These are phyloP conservation scores for Lactarius akahatsu DNA, from an alignment of 768 basidiomycete genomes.

Conservation along the genomic window DNA sequence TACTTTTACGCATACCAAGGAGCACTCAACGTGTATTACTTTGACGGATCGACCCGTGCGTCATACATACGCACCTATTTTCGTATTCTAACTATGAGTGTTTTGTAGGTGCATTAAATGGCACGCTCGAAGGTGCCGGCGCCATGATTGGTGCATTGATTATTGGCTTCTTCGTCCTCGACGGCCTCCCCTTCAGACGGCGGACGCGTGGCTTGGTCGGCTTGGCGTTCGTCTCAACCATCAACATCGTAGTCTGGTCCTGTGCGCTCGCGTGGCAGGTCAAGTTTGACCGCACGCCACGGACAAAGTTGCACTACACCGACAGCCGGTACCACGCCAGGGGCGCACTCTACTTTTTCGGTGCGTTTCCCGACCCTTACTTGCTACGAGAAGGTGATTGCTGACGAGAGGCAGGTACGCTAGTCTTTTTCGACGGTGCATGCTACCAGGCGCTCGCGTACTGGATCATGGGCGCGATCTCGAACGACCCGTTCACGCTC, in stretches of 20 bases:
- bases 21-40: conserved; percentile 41
- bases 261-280: conserved; percentile 43
- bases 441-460: conserved; percentile 41
- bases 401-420: neutral
- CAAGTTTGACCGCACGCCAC: conserved; percentile 36
- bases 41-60: conserved; percentile 44
- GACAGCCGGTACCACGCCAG: conserved; percentile 38
- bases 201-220: conserved; percentile 43
- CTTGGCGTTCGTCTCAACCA: conserved; percentile 35
- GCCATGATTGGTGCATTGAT: conserved; percentile 45
- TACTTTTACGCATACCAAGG: conserved; percentile 49
- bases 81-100: neutral
- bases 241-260: conserved; percentile 41
- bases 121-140: conserved; percentile 40
- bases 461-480: conserved; percentile 44
- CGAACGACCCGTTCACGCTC: conserved; percentile 48
- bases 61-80: neutral
- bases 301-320: conserved; percentile 35
- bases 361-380: conserved; percentile 29
- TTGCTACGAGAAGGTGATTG: too few relatives aligned
- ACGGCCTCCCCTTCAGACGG: conserved; percentile 37
- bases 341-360: conserved; percentile 43
- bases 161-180: conserved; percentile 43
- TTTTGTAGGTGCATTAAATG: conserved; percentile 38
- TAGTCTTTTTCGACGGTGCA: conserved; percentile 42